Evolutionary conservation across 2,329 filamentous ascomycete genomes (phyloP).

Genomic region (Fusarium sp.): DNA sequence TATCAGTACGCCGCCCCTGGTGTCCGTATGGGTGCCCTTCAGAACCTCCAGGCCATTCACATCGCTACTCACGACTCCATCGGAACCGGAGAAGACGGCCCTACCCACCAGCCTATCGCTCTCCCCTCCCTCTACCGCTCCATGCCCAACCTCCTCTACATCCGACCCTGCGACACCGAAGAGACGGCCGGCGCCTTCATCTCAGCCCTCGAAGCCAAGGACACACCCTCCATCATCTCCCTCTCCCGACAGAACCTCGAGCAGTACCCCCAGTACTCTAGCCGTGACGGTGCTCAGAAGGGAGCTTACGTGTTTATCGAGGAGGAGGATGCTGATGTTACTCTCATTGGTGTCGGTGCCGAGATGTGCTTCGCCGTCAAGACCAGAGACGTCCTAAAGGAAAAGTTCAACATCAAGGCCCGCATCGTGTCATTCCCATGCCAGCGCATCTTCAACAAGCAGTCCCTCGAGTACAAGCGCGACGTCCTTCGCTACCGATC

Average conservation of each 20-base stretch:
- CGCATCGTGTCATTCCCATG: slow-evolving; percentile 60
- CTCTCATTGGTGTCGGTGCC: slow-evolving; percentile 55
- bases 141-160: slow-evolving; percentile 72
- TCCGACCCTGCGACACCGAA: slow-evolving; percentile 69
- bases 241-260: slow-evolving; percentile 58
- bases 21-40: slow-evolving; percentile 70
- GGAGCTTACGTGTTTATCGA: slow-evolving; percentile 62
- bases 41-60: slow-evolving; percentile 67
- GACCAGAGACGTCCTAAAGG: slow-evolving; percentile 53
- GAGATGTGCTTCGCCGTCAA: slow-evolving; percentile 51
- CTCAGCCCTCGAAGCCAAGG: slow-evolving; percentile 56
- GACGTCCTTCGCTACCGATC: slow-evolving; percentile 57
- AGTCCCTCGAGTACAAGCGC: slow-evolving; percentile 58
- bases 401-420: slow-evolving; percentile 51
- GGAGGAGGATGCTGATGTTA: slow-evolving; percentile 57
- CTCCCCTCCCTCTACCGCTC: slow-evolving; percentile 68
- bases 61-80: slow-evolving; percentile 72
- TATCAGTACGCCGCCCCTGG: slow-evolving; percentile 63
- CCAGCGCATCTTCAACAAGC: slow-evolving; percentile 57
- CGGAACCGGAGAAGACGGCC: slow-evolving; percentile 70
- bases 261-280: slow-evolving; percentile 53
- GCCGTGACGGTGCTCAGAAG: slow-evolving; percentile 54
- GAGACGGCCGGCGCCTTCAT: slow-evolving; percentile 68
- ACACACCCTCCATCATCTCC: slow-evolving; percentile 61
- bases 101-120: slow-evolving; percentile 72